These are phyloP conservation scores for Ophiocordyceps camponoti-floridani DNA, from an alignment of 2,329 filamentous ascomycete genomes.

Conservation along the genomic window DNA sequence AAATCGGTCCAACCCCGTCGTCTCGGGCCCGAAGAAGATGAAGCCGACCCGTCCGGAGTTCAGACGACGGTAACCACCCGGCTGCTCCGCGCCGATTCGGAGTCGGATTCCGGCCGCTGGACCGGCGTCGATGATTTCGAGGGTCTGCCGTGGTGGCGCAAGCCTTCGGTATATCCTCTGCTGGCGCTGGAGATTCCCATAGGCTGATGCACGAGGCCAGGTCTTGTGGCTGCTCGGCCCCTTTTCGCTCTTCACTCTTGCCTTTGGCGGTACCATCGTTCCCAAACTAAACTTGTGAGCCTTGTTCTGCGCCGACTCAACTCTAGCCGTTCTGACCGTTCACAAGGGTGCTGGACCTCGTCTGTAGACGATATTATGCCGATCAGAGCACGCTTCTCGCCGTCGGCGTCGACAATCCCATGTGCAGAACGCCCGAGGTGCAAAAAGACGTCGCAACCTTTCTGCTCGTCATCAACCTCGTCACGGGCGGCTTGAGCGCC, in stretches of 20 bases:
- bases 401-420: constrained; percentile 51
- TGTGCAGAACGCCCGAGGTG: constrained; percentile 66
- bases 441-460: constrained; percentile 64
- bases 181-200: background rate
- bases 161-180: constrained; percentile 34
- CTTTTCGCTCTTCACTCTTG: constrained; percentile 65
- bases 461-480: constrained; percentile 55
- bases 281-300: constrained; percentile 66
- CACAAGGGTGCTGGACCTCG: constrained; percentile 51
- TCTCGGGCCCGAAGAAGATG: background rate
- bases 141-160: constrained; percentile 41
- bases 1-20: too few species aligned
- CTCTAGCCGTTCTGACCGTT: background rate
- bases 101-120: constrained; percentile 16
- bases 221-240: constrained; percentile 71
- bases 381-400: constrained; percentile 41
- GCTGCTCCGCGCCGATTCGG: constrained; percentile 1
- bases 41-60: background rate
- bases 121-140: constrained; percentile 38
- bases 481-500: constrained; percentile 61
- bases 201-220: constrained; percentile 19
- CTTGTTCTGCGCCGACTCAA: background rate
- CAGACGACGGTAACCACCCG: constrained; percentile 1
- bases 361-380: constrained; percentile 69
- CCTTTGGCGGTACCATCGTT: constrained; percentile 71